These are phyloP conservation scores for Nymphaea colorata DNA, from an alignment of 164 flowering plant genomes.

Conservation along the genomic window DNA sequence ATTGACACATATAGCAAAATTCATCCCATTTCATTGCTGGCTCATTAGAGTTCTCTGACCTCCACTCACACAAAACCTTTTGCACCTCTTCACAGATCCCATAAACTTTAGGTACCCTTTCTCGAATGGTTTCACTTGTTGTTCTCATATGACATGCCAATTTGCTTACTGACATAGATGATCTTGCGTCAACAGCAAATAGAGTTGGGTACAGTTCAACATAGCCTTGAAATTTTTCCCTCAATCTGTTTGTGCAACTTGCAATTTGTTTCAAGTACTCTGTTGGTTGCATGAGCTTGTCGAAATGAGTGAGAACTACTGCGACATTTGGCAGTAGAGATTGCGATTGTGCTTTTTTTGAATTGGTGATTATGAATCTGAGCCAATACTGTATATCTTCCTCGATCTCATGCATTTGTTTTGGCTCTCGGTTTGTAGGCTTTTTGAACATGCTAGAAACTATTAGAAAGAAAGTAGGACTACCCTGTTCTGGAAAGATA, in stretches of 20 bases:
- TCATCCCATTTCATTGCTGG: constrained; percentile 87
- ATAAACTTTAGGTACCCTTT: constrained; percentile 72
- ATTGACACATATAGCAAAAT: constrained; percentile 70
- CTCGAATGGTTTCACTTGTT: constrained; percentile 64
- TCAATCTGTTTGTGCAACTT: constrained; percentile 36
- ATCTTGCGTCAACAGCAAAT: constrained; percentile 92
- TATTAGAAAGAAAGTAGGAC: constrained; percentile 73
- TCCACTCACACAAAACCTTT: constrained; percentile 60
- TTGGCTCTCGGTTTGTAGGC: constrained; percentile 62
- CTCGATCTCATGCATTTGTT: constrained; percentile 50
- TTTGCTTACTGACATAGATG: constrained; percentile 67
- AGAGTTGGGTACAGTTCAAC: constrained; percentile 78
- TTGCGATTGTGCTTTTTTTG: constrained; percentile 59
- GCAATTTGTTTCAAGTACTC: constrained; percentile 35
- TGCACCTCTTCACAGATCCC: constrained; percentile 67
- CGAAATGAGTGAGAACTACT: constrained; percentile 72
- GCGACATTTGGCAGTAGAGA: constrained; percentile 81
- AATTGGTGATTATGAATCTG: constrained; percentile 77
- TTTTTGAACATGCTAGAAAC: constrained; percentile 60
- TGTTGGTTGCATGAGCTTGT: constrained; percentile 52
- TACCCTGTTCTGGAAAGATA: constrained; percentile 91
- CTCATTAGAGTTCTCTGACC: constrained; percentile 52
- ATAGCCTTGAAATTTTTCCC: constrained; percentile 61
- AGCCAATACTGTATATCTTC: constrained; percentile 90
- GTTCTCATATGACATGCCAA: constrained; percentile 55